Evolutionary conservation across 202 grass and related monocot species (phyloP), one percentile per base, ranked within the genome.

Genomic region (Bolboschoenoplectus hybrid): DNA sequence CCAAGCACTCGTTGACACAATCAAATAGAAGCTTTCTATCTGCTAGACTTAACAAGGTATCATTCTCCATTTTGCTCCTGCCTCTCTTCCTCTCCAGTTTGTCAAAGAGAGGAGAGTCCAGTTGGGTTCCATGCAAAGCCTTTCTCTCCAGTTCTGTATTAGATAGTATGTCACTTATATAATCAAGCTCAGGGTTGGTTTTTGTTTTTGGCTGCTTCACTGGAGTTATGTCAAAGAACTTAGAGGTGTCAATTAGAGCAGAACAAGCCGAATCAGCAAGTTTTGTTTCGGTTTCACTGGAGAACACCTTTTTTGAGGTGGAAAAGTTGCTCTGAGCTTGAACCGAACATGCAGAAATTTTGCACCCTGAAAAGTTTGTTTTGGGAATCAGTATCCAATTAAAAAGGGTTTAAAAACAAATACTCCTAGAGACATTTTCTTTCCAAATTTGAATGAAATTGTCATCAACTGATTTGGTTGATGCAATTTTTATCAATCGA

Each of bases 1-100:
- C 87, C 73, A 96, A 83, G 84, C 88, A 92, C 80, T 98, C 90
- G 65, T 85, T 93, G 49, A 95, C 52, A 67, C 93, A 90, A 73
- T 92, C 87, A 13, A 91, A 94, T 74, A 92, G 70, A 3, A 95
- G 70, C 36, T 60, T 86, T 52, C 90, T 90, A 76, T 89, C 85
- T 16, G 47, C 83, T 38, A 14, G 75, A 72, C 82, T 56, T 51
- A 80, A 80, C 36, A 85, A 13, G 6, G 52, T 57, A 14, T 80
- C 85, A 16, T 77, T 88, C 83, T 47, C 74, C 66, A 84, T 38
- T 34, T 35, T 66, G 63, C 43, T 66, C 85, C 83, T 88, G 66
- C 81, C 65, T 63, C 81, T 74, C 34, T 79, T 87, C 71, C 39
- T 85, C 50, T 92, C 92, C 71, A 88, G 46, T 70, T 82, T 87